phyloP scores from a whole-genome alignment of 1,284 basidiomycete species.

The Ganoderma meredithae region DNA sequence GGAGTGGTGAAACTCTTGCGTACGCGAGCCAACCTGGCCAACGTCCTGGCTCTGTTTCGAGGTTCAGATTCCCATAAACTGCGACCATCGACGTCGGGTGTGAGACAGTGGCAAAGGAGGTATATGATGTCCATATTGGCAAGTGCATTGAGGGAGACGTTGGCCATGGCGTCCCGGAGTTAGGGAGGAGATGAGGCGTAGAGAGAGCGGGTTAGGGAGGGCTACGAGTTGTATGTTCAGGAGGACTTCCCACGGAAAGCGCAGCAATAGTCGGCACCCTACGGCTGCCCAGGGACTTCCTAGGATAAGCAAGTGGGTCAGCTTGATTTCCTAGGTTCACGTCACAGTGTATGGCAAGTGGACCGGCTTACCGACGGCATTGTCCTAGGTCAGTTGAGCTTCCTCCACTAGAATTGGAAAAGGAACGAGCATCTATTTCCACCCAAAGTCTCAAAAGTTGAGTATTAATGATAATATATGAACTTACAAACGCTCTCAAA shows the following conservation, averaged over 20 bases:
- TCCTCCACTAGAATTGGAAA: too few relatives aligned
- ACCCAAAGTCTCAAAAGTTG: too few relatives aligned
- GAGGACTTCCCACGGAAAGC: background rate
- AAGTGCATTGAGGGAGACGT: background rate
- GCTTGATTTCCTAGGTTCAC: background rate
- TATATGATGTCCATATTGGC: background rate
- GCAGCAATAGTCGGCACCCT: background rate
- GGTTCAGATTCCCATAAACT: background rate
- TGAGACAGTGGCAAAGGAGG: constrained; percentile 5
- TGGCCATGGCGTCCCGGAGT: background rate
- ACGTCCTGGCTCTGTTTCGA: background rate
- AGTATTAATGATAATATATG: too few relatives aligned
- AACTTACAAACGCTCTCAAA: too few relatives aligned
- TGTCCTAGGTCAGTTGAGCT: too few relatives aligned
- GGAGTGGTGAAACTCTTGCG: background rate
- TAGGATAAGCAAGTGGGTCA: background rate
- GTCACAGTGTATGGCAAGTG: background rate
- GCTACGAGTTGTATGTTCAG: background rate
- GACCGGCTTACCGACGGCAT: background rate
- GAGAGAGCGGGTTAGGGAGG: background rate
- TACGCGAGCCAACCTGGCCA: constrained; percentile 1
- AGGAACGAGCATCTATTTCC: too few relatives aligned
- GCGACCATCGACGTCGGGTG: constrained; percentile 2
- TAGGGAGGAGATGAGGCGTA: background rate
- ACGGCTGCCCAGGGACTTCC: background rate